Evolutionary conservation across 2,329 filamentous ascomycete species (phyloP), one percentile per base, ranked within the genome.

Genomic region (Epichloe brachyelytri): DNA sequence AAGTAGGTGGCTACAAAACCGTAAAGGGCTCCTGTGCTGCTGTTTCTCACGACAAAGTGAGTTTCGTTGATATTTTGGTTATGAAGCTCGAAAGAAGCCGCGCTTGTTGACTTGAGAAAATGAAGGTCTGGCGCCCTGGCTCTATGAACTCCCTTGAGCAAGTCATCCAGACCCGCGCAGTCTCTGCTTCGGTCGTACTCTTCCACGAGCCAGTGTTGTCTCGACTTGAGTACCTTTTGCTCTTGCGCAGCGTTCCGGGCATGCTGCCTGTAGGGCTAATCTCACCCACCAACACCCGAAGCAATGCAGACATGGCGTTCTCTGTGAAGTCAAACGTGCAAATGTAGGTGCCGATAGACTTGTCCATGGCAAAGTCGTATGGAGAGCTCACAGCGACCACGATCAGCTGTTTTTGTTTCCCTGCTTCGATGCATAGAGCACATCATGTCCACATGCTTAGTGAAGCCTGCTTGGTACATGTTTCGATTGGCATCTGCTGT

Each of bases 261-360:
- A 84, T 71, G 0, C 77, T 80, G 0, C 79, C 80, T 33, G 72
- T 71, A 0, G 80, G 78, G 10, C 70, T 67, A 50, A 77, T 75
- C 54, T 94, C 87, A 10, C 90, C 90, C 59, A 91, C 91, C 0
- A 96, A 70, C 0, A 88, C 85, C 53, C 88, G 83, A 17, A 94
- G 88, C 4, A 95, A 71, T 1, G 89, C 87, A 54, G 85, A 83
- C 70, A 96, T 80, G 17, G 91, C 89, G 7, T 86, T 91, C 60
- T 96, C 91, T 0, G 91, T 96, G 61, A 95, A 96, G 68, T 96
- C 90, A 65, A 94, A 96, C 0, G 90, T 95, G 71, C 91, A 96
- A 40, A 97, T 78, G 60, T 96, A 96, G 1, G 90, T 95, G 5
- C 87, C 86, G 40, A 97, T 91, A 1, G 82, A 82, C 56, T 85